phyloP scores from a whole-genome alignment of 2,329 filamentous ascomycete species.

The Cordyceps cicadae region DNA sequence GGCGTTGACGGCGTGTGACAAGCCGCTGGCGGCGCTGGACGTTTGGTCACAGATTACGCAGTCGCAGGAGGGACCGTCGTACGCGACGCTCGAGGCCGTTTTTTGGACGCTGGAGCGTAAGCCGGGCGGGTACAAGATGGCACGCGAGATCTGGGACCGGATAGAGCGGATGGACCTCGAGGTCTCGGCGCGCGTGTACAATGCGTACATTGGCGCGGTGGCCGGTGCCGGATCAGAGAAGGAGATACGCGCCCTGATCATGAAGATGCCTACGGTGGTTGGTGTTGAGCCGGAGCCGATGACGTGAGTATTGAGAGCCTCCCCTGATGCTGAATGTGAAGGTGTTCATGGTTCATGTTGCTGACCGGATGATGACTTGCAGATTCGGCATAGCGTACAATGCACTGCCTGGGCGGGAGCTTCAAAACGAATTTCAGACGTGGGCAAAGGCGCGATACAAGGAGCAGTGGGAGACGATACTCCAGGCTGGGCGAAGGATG shows the following conservation, averaged over 20 bases:
- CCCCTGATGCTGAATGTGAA: not conserved
- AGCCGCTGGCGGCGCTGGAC: constrained; percentile 58
- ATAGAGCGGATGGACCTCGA: constrained; percentile 70
- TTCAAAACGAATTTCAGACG: constrained; percentile 61
- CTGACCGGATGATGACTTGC: not conserved
- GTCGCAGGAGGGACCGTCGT: constrained; percentile 77
- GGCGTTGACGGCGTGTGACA: constrained; percentile 65
- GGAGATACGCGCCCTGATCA: constrained; percentile 57
- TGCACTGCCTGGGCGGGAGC: constrained; percentile 54
- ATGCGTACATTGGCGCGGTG: constrained; percentile 67
- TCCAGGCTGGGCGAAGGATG: constrained; percentile 40
- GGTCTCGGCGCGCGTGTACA: constrained; percentile 64
- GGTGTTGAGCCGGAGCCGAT: constrained; percentile 59
- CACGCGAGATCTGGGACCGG: constrained; percentile 62
- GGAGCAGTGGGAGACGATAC: constrained; percentile 58
- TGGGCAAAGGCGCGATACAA: constrained; percentile 67
- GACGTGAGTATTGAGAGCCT: constrained; percentile 52
- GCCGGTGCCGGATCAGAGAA: constrained; percentile 61
- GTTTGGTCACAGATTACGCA: constrained; percentile 81
- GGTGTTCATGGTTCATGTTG: not conserved
- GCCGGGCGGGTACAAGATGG: constrained; percentile 48
- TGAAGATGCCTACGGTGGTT: constrained; percentile 56
- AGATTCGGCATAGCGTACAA: constrained; percentile 45
- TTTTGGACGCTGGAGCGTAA: constrained; percentile 68
- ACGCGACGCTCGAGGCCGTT: constrained; percentile 70